Evolutionary conservation across 768 basidiomycete species (phyloP), one percentile per base, ranked within the genome.

Genomic region (Tubosaeta sp.): DNA sequence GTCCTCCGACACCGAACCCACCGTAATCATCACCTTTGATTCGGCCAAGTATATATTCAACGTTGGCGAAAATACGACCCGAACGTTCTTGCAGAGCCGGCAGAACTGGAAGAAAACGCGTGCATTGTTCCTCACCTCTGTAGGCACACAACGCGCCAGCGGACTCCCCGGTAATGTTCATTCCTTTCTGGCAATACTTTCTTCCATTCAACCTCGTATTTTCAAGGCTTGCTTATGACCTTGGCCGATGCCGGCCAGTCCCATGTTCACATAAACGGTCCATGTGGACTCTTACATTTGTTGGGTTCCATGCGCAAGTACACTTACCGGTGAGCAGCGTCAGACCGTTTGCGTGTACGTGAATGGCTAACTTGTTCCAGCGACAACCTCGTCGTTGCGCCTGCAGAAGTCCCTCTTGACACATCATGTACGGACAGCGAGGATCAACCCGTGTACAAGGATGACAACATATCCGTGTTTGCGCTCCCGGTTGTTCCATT

Each of bases 21-120:
- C 86, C 9, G 71, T 97, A 25, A 71, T 88, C 53, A 69, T 95
- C 58, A 75, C 78, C 1, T 94, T 93, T 65, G 86, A 89, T 58
- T 74, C 78, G 48, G 85, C 80, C 12, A 88, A 91, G 59, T 97
- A 94, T 59, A 76, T 95, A 35, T 92, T 97, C 77, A 94, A 94
- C 68, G 83, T 77, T 17, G 86, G 90, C 8, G 93, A 97, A 68
- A 87, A 86, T 53, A 83, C 86, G 2, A 84, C 83, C 39, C 74
- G 95, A 33, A 72, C 86, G 1, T 88, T 87, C 63, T 69, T 85
- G 14, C 86, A 93, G 70, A 82, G 82, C 53, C 74, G 72, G 56
- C 72, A 78, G 42, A 81, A 81, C 45, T 81, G 89, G 78, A 82
- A 77, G 64, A 86, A 81, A 58, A 75, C 87, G 5, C 77, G 76